Base-by-base conservation (phyloP, 495 filamentous ascomycete genomes). In the Penicillium bovifimosum region DNA sequence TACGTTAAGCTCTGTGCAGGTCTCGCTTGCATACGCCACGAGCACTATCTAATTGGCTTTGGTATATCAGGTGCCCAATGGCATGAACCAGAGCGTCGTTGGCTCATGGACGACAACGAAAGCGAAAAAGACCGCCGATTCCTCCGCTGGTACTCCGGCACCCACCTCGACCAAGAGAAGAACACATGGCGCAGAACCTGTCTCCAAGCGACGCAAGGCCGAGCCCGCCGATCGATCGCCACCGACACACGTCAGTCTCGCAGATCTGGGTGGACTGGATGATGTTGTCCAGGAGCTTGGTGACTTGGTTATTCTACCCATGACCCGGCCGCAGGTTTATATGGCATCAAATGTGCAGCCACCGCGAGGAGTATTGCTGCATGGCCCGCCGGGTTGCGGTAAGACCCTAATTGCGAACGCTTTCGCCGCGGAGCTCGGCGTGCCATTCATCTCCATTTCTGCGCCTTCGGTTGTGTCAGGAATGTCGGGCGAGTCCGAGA, bases 401-500 rank as follows among this genome's bases (percentile, higher is more conserved):
- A 97, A 97, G 70, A 97, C 92, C 0, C 86, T 92, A 76, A 85
- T 97, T 44, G 90, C 89, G 1, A 88, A 92, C 62, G 92, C 92
- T 2, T 88, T 92, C 64, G 93, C 92, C 5, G 87, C 89, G 13
- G 85, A 87, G 51, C 74, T 96, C 20, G 90, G 87, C 2, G 81
- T 93, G 10, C 85, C 91, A 0, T 96, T 92, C 65, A 86, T 97
- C 46, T 82, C 90, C 2, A 84, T 97, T 11, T 90, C 89, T 2
- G 93, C 90, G 0, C 91, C 93, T 9, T 91, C 90, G 0, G 79
- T 96, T 14, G 85, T 97, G 0, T 90, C 88, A 14, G 92, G 93
- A 2, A 96, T 96, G 86, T 96, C 91, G 13, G 92, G 92, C 56
- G 92, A 96, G 61, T 96, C 90, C 0, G 93, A 98, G 69, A 95